Base-by-base conservation (phyloP, 768 basidiomycete genomes). In the Dioszegia crocea region DNA sequence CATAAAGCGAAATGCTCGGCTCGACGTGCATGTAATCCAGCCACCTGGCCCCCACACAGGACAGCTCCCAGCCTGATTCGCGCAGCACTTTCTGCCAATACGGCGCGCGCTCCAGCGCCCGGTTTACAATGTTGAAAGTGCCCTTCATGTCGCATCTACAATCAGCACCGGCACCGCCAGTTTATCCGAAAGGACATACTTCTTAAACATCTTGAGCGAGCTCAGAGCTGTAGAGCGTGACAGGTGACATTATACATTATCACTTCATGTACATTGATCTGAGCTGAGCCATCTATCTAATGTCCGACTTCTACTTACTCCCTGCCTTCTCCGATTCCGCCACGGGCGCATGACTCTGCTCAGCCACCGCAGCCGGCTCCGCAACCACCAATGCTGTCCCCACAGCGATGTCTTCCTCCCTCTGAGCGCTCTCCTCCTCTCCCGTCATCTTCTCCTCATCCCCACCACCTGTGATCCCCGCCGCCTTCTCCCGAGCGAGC, bases 31-130 rank as follows among this genome's bases (percentile, higher is more conserved):
- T 57, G 33, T 49, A 57, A 26, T 53, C 49, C 10, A 59, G 21
- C 57, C 57, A 59, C 23, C 57, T 33, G 3, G 45, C 39, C 8
- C 49, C 48, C 4, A 27, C 57, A 24, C 57, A 59, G 6, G 57
- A 59, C 61, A 30, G 38, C 30, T 26, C 70, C 45, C n/a, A 73
- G 47, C 21, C 59, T 16, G 17, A 43, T 41, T 17, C 55, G 64
- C 62, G 41, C 60, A 68, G 0, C 56, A 64, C 27, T 61, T 60
- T 29, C 59, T 65, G n/a, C 70, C 71, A 30, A 66, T 65, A 49
- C 47, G 60, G 50, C 9, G 55, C 38, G 16, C 45, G 44, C 12
- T 49, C 60, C 6, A 56, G 33, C 21, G 47, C 53, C 3, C 17
- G 19, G 12, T 49, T 52, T 1, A 59, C 57, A 6, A 54, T 31